phyloP scores from a whole-genome alignment of 2,329 filamentous ascomycete species.

The Colletotrichum simmondsii region DNA sequence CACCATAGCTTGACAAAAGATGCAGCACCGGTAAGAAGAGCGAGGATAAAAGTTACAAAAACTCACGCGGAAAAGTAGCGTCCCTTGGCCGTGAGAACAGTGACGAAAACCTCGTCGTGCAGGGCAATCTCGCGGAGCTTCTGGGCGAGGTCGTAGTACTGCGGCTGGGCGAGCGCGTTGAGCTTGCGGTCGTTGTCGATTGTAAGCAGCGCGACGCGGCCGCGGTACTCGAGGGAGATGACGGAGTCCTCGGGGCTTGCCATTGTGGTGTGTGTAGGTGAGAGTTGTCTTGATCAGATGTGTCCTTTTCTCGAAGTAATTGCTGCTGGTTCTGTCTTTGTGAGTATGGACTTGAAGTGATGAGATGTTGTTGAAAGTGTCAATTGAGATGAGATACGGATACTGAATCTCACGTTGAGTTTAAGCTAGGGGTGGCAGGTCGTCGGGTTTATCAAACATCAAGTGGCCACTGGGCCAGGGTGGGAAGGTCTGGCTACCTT shows the following conservation, averaged over 20 bases:
- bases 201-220: conserved; percentile 76
- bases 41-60: no score
- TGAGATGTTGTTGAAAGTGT: not conserved
- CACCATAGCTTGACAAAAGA: not conserved
- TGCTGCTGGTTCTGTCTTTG: no score
- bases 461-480: not conserved
- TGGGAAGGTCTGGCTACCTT: conserved; percentile 8
- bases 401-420: no score
- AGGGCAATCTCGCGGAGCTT: conserved; percentile 81
- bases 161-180: conserved; percentile 78
- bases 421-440: not conserved
- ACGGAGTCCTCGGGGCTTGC: conserved; percentile 36
- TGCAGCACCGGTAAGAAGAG: no score
- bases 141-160: conserved; percentile 82
- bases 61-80: conserved; percentile 86
- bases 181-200: conserved; percentile 89
- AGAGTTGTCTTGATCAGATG: not conserved
- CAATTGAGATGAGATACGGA: no score
- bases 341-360: no score
- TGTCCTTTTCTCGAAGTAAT: not conserved
- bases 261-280: conserved; percentile 1
- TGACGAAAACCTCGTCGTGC: conserved; percentile 85
- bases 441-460: conserved; percentile 1
- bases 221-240: conserved; percentile 52
- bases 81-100: conserved; percentile 86